phyloP scores from a whole-genome alignment of 371 early-diverging fungal species.

The Cokeromyces recurvatus region DNA sequence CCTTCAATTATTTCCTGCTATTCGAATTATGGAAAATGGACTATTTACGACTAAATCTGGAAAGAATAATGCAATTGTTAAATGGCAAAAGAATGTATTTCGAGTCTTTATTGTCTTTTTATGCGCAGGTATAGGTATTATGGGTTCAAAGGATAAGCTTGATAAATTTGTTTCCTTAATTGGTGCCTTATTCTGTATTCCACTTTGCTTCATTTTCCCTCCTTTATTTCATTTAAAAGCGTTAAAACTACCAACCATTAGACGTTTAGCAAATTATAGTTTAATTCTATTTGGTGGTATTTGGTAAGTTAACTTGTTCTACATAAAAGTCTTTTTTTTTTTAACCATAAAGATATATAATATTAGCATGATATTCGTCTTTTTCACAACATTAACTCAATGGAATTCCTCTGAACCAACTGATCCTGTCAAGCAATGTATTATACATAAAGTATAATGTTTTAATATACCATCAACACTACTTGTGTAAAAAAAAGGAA shows the following conservation, averaged over 20 bases:
- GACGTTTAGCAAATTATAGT: conserved; percentile 42
- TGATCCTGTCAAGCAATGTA: conserved; percentile 42
- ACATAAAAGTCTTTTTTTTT: not conserved
- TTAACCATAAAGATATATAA: not conserved
- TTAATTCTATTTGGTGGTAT: conserved; percentile 69
- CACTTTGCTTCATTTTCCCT: conserved; percentile 79
- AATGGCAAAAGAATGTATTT: conserved; percentile 89
- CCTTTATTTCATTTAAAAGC: conserved; percentile 76
- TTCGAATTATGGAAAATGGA: conserved; percentile 80
- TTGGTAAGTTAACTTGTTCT: conserved; percentile 30
- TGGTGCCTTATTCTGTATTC: conserved; percentile 59
- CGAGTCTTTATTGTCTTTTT: conserved; percentile 57
- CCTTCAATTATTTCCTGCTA: conserved; percentile 77
- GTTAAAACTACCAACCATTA: conserved; percentile 37
- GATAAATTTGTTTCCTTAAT: conserved; percentile 84
- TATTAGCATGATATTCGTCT: conserved; percentile 34
- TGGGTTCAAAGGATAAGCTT: conserved; percentile 67
- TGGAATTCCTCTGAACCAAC: conserved; percentile 41
- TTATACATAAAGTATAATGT: conserved; percentile 18
- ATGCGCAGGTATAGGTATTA: conserved; percentile 70
- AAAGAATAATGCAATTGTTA: conserved; percentile 62
- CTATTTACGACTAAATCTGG: conserved; percentile 62
- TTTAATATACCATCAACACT: not conserved
- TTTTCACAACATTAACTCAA: conserved; percentile 25
- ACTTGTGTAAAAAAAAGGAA: too few species aligned